These are phyloP conservation scores for Penicillium arizonense DNA, from an alignment of 495 filamentous ascomycete genomes.

Conservation along the genomic window DNA sequence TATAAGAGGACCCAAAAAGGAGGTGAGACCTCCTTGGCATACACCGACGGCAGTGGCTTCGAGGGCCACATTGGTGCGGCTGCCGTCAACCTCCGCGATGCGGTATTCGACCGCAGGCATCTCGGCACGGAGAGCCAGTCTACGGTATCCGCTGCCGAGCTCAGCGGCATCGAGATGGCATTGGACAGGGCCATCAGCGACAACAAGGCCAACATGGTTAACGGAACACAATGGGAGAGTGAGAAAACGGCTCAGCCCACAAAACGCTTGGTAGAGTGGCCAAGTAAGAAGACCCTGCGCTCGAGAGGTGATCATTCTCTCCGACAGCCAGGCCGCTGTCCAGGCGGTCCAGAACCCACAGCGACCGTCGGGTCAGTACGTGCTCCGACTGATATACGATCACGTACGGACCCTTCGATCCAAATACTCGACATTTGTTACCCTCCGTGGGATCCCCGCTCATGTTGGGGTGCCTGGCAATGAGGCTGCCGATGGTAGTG, in stretches of 20 bases:
- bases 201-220: too few relatives aligned
- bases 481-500: conserved; percentile 16
- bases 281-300: too few relatives aligned
- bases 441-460: conserved; percentile 19
- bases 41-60: background rate
- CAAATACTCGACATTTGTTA: background rate
- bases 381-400: background rate
- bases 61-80: background rate
- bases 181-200: too few relatives aligned
- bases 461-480: conserved; percentile 27
- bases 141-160: background rate
- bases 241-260: too few relatives aligned
- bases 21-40: background rate
- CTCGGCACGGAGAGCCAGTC: background rate
- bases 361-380: conserved; percentile 10
- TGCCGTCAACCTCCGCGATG: background rate
- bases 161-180: background rate
- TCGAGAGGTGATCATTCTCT: conserved; percentile 6
- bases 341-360: conserved; percentile 6
- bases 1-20: background rate
- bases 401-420: conserved; percentile 2
- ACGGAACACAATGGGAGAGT: too few relatives aligned
- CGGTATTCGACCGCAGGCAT: background rate
- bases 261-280: too few relatives aligned
- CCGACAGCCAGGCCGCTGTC: conserved; percentile 15